Base-by-base conservation (phyloP, 768 basidiomycete genomes). In the Psilocybe subaeruginosa region DNA sequence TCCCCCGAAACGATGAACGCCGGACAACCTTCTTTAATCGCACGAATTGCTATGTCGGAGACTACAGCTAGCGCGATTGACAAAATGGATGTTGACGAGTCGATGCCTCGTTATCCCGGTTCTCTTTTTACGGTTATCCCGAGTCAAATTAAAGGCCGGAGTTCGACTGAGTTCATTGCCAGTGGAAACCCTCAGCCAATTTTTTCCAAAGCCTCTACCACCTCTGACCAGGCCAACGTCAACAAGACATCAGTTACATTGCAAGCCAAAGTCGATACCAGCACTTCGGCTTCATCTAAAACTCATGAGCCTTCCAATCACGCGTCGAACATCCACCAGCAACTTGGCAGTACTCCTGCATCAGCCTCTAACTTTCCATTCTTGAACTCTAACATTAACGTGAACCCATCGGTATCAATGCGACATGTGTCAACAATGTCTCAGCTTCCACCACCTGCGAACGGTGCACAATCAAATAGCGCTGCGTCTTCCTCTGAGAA, bases 1-100 rank as follows among this genome's bases (percentile, higher is more conserved):
- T 39, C 37, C 46, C 23, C 61, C 35, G 56, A 58, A 27, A 19
- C 29, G 3, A 47, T n/a, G 45, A 39, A n/a, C 41, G 27, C 17
- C 4, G 56, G 27, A 33, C 60, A 56, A 17, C 65, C 58, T 27
- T 66, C 66, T 27, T 50, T 66, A 12, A 55, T 37, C 8, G 57
- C 61, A 19, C 59, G 65, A 45, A 39, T 66, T 27, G 54, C 59
- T 30, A 55, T 64, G 52, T 27, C 37, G 19, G 49, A 41, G 27
- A 35, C 52, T 29, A 11, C 41, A 19, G 39, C 19, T 39, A 8
- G 6, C n/a, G 29, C 29, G 39, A 47, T 23, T 33, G 35, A 23
- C 11, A 31, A 19, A 29, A 35, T 27, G 1, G 12, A 31, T 19
- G 56, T 8, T 45, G 31, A 47, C 6, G 11, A 35, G 37, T 37